Evolutionary conservation across 257 asterid genomes (phyloP).

Genomic region (Lithospermum erythrorhizon): DNA sequence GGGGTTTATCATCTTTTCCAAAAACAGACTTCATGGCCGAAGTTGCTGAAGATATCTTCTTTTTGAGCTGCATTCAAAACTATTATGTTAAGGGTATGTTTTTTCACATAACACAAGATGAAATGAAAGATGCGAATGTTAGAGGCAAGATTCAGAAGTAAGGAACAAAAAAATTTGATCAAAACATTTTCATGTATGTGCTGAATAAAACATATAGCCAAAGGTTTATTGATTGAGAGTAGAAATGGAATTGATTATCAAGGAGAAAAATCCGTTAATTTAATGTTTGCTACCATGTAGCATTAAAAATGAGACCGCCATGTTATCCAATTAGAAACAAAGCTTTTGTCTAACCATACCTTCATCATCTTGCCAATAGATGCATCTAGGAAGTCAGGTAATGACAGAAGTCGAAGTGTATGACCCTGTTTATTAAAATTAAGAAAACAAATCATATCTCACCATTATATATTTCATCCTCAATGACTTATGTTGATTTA

Average conservation of each 20-base stretch:
- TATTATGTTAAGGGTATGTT: constrained; percentile 6
- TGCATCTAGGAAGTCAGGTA: constrained; percentile 67
- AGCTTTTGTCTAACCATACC: constrained; percentile 18
- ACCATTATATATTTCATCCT: not conserved
- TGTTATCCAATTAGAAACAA: not conserved
- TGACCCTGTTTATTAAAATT: constrained; percentile 42
- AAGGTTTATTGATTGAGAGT: no score
- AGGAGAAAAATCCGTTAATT: no score
- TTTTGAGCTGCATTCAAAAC: constrained; percentile 35
- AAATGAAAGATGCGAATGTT: not conserved
- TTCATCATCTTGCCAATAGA: constrained; percentile 59
- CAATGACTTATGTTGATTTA: constrained; percentile 1
- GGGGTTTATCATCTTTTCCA: constrained; percentile 41
- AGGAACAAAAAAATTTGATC: not conserved
- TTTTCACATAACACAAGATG: constrained; percentile 3
- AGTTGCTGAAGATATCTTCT: constrained; percentile 61
- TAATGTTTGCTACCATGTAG: no score
- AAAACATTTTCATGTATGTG: not conserved
- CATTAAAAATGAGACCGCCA: no score
- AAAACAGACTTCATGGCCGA: constrained; percentile 54
- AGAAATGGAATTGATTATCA: no score
- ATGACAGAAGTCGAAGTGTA: constrained; percentile 57
- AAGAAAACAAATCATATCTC: constrained; percentile 7
- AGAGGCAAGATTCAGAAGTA: not conserved
- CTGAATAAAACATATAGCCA: no score